Conservation (phyloP, 2,329 filamentous ascomycete genomes). For the Xylaria sp. region DNA sequence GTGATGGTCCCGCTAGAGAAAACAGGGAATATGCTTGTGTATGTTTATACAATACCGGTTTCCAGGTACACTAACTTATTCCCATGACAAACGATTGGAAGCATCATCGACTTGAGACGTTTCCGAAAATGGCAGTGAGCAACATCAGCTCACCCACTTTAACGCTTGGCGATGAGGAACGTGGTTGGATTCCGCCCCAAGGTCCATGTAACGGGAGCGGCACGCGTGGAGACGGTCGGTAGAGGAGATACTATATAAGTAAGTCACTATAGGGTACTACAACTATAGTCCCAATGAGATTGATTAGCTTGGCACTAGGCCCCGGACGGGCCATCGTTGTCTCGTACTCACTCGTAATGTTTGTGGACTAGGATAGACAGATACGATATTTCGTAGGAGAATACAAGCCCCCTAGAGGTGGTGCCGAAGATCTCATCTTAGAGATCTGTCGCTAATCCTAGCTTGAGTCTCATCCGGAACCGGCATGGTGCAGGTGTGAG, state of each 20-base stretch:
- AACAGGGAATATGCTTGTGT: conserved; percentile 5
- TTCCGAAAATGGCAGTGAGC: conserved; percentile 21
- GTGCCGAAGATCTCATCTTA: conserved; percentile 4
- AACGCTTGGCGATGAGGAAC: conserved; percentile 13
- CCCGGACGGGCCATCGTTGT: neutral
- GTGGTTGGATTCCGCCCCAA: conserved; percentile 18
- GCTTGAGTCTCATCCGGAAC: conserved; percentile 4
- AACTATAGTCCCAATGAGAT: neutral
- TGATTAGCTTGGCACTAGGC: neutral
- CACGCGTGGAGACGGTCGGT: conserved; percentile 26
- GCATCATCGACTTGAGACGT: conserved; percentile 6
- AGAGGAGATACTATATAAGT: conserved; percentile 8
- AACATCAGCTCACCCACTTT: conserved; percentile 20
- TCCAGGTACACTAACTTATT: neutral
- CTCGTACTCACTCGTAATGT: neutral
- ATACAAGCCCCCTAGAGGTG: neutral
- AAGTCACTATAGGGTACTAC: neutral
- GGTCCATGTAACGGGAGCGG: conserved; percentile 30
- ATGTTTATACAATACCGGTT: neutral
- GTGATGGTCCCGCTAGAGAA: neutral
- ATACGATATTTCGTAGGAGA: neutral
- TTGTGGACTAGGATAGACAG: neutral
- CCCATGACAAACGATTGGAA: conserved; percentile 3
- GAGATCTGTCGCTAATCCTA: conserved; percentile 9
- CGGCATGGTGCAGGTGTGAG: neutral